Percentiles rank a stretch among this genome's conserved stretches.
Evolutionary conservation across 2,329 filamentous ascomycete genomes (phyloP).

Genomic region (Pseudopyricularia javanii): DNA sequence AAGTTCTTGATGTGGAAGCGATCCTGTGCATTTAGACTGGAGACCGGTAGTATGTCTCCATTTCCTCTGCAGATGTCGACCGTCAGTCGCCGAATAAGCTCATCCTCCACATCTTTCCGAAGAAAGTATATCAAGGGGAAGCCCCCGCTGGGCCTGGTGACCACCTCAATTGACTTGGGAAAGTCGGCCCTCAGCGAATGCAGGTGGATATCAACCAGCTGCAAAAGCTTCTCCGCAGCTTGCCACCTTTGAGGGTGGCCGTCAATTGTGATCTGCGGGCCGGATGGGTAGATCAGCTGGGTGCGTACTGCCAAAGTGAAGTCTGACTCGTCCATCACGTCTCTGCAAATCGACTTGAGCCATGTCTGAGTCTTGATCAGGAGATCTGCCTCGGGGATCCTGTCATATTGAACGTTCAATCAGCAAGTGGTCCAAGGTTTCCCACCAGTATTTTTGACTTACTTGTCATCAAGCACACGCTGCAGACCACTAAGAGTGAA

Average conservation of each 20-base stretch:
- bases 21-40: slow-evolving; percentile 14
- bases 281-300: slow-evolving; percentile 45
- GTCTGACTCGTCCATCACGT: slow-evolving; percentile 55
- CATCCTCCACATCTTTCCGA: slow-evolving; percentile 29
- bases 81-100: slow-evolving; percentile 24
- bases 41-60: slow-evolving; percentile 12
- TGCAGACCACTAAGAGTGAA: slow-evolving; percentile 52
- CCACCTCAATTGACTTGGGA: slow-evolving; percentile 32
- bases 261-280: slow-evolving; percentile 33
- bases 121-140: slow-evolving; percentile 49
- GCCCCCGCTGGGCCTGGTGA: slow-evolving; percentile 19
- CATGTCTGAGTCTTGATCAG: slow-evolving; percentile 41
- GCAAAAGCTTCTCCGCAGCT: slow-evolving; percentile 25
- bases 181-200: slow-evolving; percentile 22
- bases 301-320: slow-evolving; percentile 39
- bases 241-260: slow-evolving; percentile 41
- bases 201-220: slow-evolving; percentile 24
- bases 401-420: background rate
- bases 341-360: slow-evolving; percentile 35
- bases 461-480: slow-evolving; percentile 32
- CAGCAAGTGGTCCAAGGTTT: too few species aligned
- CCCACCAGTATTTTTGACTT: background rate
- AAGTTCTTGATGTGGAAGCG: slow-evolving; percentile 12
- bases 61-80: slow-evolving; percentile 24
- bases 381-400: slow-evolving; percentile 21